phyloP scores from a whole-genome alignment of 148 eudicot genomes.

The Camellia lanceoleosa region DNA sequence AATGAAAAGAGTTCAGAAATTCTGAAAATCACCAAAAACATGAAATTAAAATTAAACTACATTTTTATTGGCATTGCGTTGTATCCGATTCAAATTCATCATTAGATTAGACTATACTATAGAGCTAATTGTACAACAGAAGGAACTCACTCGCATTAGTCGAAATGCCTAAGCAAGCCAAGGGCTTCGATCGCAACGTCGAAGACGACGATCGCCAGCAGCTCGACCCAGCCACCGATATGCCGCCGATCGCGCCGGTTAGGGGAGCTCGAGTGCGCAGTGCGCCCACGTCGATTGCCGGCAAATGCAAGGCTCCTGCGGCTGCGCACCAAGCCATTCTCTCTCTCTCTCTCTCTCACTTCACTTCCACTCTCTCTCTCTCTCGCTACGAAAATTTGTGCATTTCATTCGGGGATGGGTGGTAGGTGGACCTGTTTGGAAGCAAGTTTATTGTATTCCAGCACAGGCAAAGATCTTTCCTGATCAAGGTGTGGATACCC shows the following conservation, averaged over 20 bases:
- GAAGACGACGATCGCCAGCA: slow-evolving; percentile 31
- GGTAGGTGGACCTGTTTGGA: too few relatives aligned
- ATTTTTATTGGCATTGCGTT: not conserved
- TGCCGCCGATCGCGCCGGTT: slow-evolving; percentile 51
- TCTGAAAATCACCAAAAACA: not conserved
- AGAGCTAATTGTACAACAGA: not conserved
- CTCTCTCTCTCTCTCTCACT: not conserved
- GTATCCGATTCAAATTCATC: not conserved
- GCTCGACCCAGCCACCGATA: slow-evolving; percentile 48
- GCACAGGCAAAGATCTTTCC: too few relatives aligned
- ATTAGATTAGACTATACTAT: not conserved
- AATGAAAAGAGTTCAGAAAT: not conserved
- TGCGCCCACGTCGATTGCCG: slow-evolving; percentile 44
- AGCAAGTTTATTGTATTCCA: too few relatives aligned
- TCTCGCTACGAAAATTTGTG: too few relatives aligned
- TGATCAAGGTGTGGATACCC: too few relatives aligned
- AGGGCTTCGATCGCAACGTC: slow-evolving; percentile 35
- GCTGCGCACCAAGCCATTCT: slow-evolving; percentile 64
- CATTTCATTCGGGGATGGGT: too few relatives aligned
- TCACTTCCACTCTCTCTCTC: not conserved
- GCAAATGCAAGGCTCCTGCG: slow-evolving; percentile 44
- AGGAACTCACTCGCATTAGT: slow-evolving; percentile 42
- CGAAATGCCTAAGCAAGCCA: slow-evolving; percentile 55
- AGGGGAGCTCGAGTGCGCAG: slow-evolving; percentile 42
- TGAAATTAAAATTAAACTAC: too few relatives aligned